Evolutionary conservation across 2,329 filamentous ascomycete species (phyloP), one percentile per base, ranked within the genome.

Genomic region (Aspergillus oerlinghausenensis): DNA sequence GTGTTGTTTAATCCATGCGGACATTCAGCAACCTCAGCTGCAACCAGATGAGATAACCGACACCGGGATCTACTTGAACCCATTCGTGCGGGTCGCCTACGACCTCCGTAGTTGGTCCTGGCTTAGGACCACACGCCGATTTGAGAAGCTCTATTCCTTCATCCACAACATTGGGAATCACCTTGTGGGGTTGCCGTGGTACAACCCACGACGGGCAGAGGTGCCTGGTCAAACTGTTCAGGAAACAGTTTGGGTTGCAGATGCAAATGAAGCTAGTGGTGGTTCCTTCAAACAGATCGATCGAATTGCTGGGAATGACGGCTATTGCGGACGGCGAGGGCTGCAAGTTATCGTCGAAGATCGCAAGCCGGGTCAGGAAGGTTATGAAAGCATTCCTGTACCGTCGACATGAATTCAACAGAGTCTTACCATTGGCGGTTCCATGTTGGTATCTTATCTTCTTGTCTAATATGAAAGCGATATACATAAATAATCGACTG

Each of bases 81-180:
- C 88, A 0, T 91, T 83, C 65, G 82, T 92, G 45, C 84, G 88
- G n/a, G 87, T 89, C 4, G 85, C 88, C 1, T 91, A 92, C 68
- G 80, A 83, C 49, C 73, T 77, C 35, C 68, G 68, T 3, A 83
- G 84, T 0, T 77, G 88, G 7, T 74, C 75, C 1, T 86, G 83
- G 82, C 76, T 90, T 2, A 73, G 78, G 2, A 72, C 85, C 29
- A 82, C 83, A 4, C 82, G 83, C 57, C 82, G 85, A 11, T 86
- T 88, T 64, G 88, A 92, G 70, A 77, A 83, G 4, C 75, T 91
- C 0, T 86, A 88, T 59, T 77, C 79, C 0, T 70, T 82, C 3
- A 77, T 84, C 3, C 86, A 90, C 64, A 75, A 77, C 35, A 67
- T 89, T 21, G 70, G 85, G 14, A 87, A 83, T 54, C 76, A 77